Conservation (phyloP, 2,329 filamentous ascomycete genomes). For the Diaporthe sp. region DNA sequence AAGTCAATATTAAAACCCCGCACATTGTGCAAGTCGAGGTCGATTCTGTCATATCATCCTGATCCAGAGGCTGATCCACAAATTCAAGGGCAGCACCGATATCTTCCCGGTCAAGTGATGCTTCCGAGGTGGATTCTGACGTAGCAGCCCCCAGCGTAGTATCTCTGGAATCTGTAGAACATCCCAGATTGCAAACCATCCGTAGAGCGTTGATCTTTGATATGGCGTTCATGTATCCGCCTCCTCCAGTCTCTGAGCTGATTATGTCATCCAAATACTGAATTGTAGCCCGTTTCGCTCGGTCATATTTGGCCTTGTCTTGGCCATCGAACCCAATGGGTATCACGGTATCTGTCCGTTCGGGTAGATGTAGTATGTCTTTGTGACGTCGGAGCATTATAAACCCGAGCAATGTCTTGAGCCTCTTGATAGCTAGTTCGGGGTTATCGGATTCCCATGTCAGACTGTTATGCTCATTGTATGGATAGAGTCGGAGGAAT, state of each 20-base stretch:
- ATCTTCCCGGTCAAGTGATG: background rate
- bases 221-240: constrained; percentile 1
- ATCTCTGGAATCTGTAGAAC: background rate
- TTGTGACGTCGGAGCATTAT: background rate
- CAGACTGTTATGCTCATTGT: background rate
- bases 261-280: background rate
- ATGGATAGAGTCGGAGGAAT: background rate
- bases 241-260: background rate
- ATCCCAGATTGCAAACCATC: background rate
- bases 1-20: background rate
- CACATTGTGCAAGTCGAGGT: background rate
- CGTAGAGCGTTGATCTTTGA: constrained; percentile 8
- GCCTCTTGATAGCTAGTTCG: background rate
- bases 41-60: no score
- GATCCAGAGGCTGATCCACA: background rate
- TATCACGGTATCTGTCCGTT: background rate
- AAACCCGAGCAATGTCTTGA: background rate
- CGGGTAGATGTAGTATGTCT: background rate
- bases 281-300: background rate
- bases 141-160: no score
- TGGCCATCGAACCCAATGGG: background rate
- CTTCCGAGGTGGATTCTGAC: background rate
- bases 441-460: background rate
- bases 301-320: background rate
- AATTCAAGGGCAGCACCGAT: background rate